Evolutionary conservation across 2,329 filamentous ascomycete species (phyloP).

Genomic region (Penicillium decumbens): DNA sequence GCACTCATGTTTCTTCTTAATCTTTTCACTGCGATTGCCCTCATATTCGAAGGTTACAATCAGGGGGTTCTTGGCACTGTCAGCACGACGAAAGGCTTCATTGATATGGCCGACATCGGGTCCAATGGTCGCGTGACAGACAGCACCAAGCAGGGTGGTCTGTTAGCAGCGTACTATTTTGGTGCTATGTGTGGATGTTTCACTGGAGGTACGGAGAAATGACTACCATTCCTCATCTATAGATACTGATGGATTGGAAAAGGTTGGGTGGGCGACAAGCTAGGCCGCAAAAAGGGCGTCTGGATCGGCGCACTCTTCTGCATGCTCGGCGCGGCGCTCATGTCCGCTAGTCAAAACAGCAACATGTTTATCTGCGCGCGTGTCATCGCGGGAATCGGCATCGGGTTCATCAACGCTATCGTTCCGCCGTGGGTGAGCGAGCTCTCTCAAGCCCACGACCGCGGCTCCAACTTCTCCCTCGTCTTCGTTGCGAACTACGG

Average conservation of each 20-base stretch:
- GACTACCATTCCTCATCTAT: background rate
- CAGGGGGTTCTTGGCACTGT: constrained; percentile 30
- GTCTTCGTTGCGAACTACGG: constrained; percentile 30
- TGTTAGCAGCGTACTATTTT: constrained; percentile 29
- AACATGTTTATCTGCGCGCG: constrained; percentile 31
- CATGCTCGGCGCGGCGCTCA: constrained; percentile 26
- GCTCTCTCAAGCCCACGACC: constrained; percentile 24
- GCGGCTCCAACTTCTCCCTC: constrained; percentile 26
- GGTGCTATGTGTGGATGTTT: constrained; percentile 28
- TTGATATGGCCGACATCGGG: constrained; percentile 26
- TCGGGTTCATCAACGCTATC: constrained; percentile 31
- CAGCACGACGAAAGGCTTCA: constrained; percentile 27
- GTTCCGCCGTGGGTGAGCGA: constrained; percentile 28
- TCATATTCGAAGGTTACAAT: constrained; percentile 31
- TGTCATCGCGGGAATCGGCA: constrained; percentile 30
- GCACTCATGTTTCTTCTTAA: constrained; percentile 25
- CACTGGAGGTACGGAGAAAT: constrained; percentile 13
- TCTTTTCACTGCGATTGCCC: constrained; percentile 25
- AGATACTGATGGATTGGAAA: constrained; percentile 1
- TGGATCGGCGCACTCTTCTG: constrained; percentile 24
- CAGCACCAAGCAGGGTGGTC: constrained; percentile 28
- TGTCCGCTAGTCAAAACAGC: constrained; percentile 14
- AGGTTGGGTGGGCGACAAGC: constrained; percentile 26
- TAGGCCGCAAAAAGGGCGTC: constrained; percentile 25
- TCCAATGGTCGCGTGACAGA: constrained; percentile 21